Conservation (phyloP, 2,329 filamentous ascomycete genomes). For the Ascochyta lentis region DNA sequence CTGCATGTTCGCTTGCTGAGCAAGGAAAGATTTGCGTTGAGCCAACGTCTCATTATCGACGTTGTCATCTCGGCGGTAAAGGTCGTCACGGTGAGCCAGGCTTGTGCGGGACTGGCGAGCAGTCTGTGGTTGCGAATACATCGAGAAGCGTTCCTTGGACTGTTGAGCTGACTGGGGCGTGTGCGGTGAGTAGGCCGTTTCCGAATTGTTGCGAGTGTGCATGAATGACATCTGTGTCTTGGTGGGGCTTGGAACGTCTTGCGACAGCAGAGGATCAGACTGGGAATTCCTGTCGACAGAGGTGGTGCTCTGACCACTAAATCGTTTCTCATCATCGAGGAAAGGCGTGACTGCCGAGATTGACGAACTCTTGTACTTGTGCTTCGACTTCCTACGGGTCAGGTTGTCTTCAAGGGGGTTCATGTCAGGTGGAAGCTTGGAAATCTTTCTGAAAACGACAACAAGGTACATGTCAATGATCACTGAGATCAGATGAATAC, state of each 20-base stretch:
- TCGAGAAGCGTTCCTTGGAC: conserved; percentile 59
- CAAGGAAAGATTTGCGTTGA: conserved; percentile 43
- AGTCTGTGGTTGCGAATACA: conserved; percentile 46
- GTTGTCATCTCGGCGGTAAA: conserved; percentile 33
- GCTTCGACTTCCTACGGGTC: conserved; percentile 70
- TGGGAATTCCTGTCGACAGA: conserved; percentile 44
- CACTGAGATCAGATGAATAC: conserved; percentile 74
- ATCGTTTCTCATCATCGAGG: conserved; percentile 66
- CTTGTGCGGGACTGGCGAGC: conserved; percentile 48
- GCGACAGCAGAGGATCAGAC: conserved; percentile 35
- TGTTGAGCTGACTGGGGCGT: conserved; percentile 60
- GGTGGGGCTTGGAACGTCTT: conserved; percentile 42
- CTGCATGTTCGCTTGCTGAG: conserved; percentile 45
- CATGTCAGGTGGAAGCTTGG: conserved; percentile 86
- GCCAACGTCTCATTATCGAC: conserved; percentile 40
- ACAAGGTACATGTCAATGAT: conserved; percentile 76
- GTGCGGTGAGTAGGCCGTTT: conserved; percentile 59
- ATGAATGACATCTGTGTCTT: conserved; percentile 73
- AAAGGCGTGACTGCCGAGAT: conserved; percentile 52
- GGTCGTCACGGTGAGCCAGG: conserved; percentile 43
- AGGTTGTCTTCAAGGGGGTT: conserved; percentile 89
- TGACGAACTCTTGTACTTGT: conserved; percentile 76
- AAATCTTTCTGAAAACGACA: conserved; percentile 81
- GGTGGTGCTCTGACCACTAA: conserved; percentile 57
- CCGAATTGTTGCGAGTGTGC: conserved; percentile 75